These are phyloP conservation scores for Chenopodium suecicum DNA, from an alignment of 148 eudicot genomes.

Conservation along the genomic window DNA sequence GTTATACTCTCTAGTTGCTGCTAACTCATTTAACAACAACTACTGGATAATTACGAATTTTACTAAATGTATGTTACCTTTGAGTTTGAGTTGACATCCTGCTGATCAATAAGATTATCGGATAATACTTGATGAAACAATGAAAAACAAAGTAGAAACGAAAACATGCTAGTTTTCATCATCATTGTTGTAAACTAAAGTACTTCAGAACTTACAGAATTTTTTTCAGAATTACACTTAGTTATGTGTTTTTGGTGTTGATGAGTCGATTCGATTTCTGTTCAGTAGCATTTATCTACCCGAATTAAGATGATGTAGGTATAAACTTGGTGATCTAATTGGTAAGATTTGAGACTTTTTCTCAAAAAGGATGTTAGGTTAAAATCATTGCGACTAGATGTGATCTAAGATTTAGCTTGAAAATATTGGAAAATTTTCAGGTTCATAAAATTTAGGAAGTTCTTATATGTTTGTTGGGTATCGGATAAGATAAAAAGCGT, in stretches of 20 bases:
- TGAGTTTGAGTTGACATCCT: background rate
- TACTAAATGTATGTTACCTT: background rate
- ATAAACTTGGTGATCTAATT: background rate
- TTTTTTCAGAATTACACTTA: background rate
- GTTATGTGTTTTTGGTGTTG: background rate
- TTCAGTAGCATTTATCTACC: background rate
- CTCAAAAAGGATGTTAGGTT: conserved; percentile 6
- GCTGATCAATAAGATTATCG: background rate
- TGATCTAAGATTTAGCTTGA: background rate
- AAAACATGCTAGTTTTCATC: background rate
- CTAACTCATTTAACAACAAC: background rate
- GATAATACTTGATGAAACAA: background rate
- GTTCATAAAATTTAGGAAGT: background rate
- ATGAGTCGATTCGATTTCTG: background rate
- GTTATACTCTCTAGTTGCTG: background rate
- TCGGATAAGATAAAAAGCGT: too few species aligned
- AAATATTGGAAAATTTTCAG: background rate
- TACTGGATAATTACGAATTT: background rate
- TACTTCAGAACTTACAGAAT: background rate
- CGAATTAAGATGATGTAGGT: background rate
- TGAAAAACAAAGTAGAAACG: background rate
- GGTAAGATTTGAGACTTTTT: background rate
- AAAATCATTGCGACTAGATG: background rate
- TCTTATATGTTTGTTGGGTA: background rate
- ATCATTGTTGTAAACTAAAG: background rate